Evolutionary conservation across 768 basidiomycete species (phyloP).

Genomic region (Sutorius australiensis): DNA sequence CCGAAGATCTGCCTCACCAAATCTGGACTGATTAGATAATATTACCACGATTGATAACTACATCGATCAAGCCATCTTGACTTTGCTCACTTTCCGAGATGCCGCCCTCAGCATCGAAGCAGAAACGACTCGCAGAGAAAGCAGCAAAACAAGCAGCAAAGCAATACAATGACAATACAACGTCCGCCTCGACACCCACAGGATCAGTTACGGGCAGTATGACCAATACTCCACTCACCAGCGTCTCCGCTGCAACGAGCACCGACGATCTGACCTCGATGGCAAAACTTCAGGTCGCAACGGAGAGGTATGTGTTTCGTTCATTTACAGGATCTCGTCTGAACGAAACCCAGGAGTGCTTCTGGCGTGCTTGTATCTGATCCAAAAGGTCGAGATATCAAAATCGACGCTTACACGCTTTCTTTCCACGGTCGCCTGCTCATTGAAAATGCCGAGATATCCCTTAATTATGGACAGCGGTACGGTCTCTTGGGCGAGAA

Average conservation of each 20-base stretch:
- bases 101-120: slow-evolving; percentile 80
- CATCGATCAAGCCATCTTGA: slow-evolving; percentile 28
- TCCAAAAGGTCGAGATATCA: slow-evolving; percentile 90
- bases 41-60: slow-evolving; percentile 13
- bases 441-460: slow-evolving; percentile 60
- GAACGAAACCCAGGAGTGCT: slow-evolving; percentile 58
- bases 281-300: slow-evolving; percentile 86
- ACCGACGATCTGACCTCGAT: slow-evolving; percentile 78
- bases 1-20: neutral
- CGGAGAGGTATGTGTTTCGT: slow-evolving; percentile 63
- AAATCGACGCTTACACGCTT: slow-evolving; percentile 92
- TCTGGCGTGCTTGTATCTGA: slow-evolving; percentile 93
- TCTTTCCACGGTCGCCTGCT: slow-evolving; percentile 95
- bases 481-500: slow-evolving; percentile 97
- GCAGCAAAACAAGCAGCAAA: slow-evolving; percentile 76
- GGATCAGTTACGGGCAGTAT: slow-evolving; percentile 64
- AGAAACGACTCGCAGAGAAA: slow-evolving; percentile 94
- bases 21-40: slow-evolving; percentile 27
- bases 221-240: slow-evolving; percentile 78
- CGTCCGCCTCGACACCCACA: slow-evolving; percentile 57
- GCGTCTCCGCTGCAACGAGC: slow-evolving; percentile 73
- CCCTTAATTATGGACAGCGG: slow-evolving; percentile 85
- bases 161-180: slow-evolving; percentile 39
- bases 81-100: slow-evolving; percentile 35
- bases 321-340: neutral